phyloP scores from a whole-genome alignment of 2,329 filamentous ascomycete species.

The Trichophyton simii region DNA sequence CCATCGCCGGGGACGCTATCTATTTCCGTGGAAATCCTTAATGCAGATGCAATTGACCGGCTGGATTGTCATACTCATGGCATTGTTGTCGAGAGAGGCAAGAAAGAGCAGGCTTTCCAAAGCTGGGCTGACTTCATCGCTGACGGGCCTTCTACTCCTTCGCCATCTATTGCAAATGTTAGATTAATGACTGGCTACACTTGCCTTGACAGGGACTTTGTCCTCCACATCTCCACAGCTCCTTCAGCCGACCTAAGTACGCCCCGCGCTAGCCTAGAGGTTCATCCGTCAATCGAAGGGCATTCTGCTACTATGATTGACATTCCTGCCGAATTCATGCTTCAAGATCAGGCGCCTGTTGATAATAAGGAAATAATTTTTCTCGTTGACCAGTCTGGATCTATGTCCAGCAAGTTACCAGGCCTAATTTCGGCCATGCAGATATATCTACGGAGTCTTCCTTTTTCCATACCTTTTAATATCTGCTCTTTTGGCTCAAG shows the following conservation, averaged over 20 bases:
- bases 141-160: background rate
- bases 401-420: conserved; percentile 5
- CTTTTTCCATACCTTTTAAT: conserved; percentile 7
- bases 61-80: background rate
- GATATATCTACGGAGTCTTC: conserved; percentile 8
- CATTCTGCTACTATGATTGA: conserved; percentile 7
- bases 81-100: background rate
- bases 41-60: background rate
- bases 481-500: conserved; percentile 8
- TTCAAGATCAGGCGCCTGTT: background rate
- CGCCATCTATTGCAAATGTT: background rate
- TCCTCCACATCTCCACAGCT: background rate
- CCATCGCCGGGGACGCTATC: background rate
- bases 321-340: conserved; percentile 5
- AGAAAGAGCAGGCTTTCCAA: background rate
- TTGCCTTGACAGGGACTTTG: background rate
- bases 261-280: conserved; percentile 6
- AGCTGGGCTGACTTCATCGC: conserved; percentile 5
- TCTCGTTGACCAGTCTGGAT: conserved; percentile 8
- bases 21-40: background rate
- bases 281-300: background rate
- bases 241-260: background rate
- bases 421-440: conserved; percentile 4
- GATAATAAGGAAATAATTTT: conserved; percentile 7
- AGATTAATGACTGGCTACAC: background rate